These are phyloP conservation scores for Arthrobotrys sinensis DNA, from an alignment of 2,329 filamentous ascomycete genomes.

Conservation along the genomic window DNA sequence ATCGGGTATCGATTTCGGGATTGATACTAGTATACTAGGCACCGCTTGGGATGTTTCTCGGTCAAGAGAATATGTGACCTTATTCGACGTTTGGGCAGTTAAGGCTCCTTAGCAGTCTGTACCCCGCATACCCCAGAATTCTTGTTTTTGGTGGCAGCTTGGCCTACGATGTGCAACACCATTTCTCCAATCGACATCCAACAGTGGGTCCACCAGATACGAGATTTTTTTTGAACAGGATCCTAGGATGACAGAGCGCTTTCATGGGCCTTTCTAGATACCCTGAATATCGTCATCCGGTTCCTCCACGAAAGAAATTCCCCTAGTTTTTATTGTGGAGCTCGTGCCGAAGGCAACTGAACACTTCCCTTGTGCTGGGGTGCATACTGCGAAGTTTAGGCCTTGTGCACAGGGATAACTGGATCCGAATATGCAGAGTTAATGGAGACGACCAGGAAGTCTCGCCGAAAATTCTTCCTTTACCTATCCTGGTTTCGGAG, in stretches of 20 bases:
- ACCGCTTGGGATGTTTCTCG: conserved; percentile 33
- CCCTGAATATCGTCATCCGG: conserved; percentile 55
- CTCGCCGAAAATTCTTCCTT: conserved; percentile 58
- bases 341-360: conserved; percentile 54
- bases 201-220: conserved; percentile 37
- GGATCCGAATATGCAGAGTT: conserved; percentile 2
- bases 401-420: conserved; percentile 19
- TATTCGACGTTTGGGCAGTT: conserved; percentile 26
- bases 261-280: conserved; percentile 4
- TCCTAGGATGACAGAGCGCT: too few species aligned
- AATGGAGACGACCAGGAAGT: conserved; percentile 23
- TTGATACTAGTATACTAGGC: background rate
- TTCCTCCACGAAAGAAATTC: conserved; percentile 18
- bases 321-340: conserved; percentile 45
- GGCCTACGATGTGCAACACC: conserved; percentile 46
- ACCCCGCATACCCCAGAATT: conserved; percentile 58
- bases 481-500: conserved; percentile 34
- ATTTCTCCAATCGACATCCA: conserved; percentile 40
- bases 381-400: background rate
- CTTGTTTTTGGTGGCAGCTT: conserved; percentile 45
- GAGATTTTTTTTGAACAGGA: background rate
- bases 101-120: conserved; percentile 35
- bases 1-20: conserved; percentile 54
- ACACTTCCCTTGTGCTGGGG: conserved; percentile 1
- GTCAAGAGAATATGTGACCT: background rate